Evolutionary conservation across 176 grass and related monocot species (phyloP), one percentile per base, ranked within the genome.

Genomic region (Poa pratensis): DNA sequence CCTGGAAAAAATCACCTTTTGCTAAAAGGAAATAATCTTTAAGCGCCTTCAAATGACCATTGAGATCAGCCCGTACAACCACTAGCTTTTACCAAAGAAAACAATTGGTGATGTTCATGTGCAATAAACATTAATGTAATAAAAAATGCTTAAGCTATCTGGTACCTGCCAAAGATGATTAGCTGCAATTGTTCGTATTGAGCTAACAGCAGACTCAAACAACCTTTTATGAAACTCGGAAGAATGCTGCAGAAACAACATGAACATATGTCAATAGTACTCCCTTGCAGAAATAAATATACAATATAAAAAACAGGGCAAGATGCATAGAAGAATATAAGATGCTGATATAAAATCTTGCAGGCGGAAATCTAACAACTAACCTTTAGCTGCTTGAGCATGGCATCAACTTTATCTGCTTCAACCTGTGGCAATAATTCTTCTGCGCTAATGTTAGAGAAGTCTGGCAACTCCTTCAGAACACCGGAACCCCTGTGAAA

Each of bases 1-100:
- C 96, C 93, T 98, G 96, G 69, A 98, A 98, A 92, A 98, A 98
- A 86, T 98, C 96, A 69, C 96, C 96, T 94, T 98, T 98, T n/a
- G 93, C 96, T 81, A 98, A 92, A 64, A 98, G 90, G 92, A 98
- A 98, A 92, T 98, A 98, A 86, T 98, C 93, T 83, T 98, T 98
- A 49, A 98, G 85, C 64, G 93, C 96, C 88, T 92, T 98, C 90
- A 98, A 83, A 80, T 98, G 96, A 24, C 96, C 96, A 86, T 94
- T 98, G 65, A 98, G 85, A 92, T 98, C 91, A 53, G 96, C 96
- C 20, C 93, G 89, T 86, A 98, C 88, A 77, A 98, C 96, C 55
- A 98, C 96, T 90, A 98, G 93, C 96, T 98, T 90, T 92, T 69
- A 87, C 42, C 78, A 80, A 86, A 84, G 65, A 22, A 72, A 89